Percentiles rank a stretch among this genome's conserved stretches.
Conservation (phyloP, 2,329 filamentous ascomycete species). For the Talaromyces sp. region DNA sequence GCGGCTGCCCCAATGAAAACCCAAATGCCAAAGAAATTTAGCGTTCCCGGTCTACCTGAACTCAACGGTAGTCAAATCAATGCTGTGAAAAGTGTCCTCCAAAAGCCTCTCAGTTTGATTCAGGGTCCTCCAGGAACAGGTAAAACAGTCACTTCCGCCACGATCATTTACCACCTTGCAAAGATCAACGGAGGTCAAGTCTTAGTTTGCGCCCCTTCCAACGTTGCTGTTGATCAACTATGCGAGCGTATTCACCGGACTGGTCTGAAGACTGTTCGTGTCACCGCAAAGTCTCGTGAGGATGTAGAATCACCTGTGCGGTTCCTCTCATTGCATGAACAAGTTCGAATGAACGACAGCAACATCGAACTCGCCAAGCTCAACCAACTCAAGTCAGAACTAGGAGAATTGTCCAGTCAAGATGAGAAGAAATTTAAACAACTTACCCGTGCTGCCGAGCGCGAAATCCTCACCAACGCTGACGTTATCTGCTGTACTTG, state of each 20-base stretch:
- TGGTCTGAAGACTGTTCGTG: slow-evolving; percentile 89
- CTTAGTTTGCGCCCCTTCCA: slow-evolving; percentile 92
- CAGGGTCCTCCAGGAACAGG: slow-evolving; percentile 95
- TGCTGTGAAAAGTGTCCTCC: slow-evolving; percentile 90
- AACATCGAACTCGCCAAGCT: slow-evolving; percentile 91
- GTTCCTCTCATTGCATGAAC: slow-evolving; percentile 91
- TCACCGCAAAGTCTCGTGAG: slow-evolving; percentile 98
- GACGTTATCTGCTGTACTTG: slow-evolving; percentile 99
- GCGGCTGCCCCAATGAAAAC: slow-evolving; percentile 93
- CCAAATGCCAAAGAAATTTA: slow-evolving; percentile 93
- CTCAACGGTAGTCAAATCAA: slow-evolving; percentile 94
- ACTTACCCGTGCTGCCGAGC: slow-evolving; percentile 85
- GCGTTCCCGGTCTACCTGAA: slow-evolving; percentile 87
- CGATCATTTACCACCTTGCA: slow-evolving; percentile 95
- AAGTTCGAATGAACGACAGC: slow-evolving; percentile 95
- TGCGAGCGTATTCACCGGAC: slow-evolving; percentile 95
- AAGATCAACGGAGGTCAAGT: slow-evolving; percentile 95
- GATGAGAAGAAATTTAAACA: slow-evolving; percentile 99
- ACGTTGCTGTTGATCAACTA: slow-evolving; percentile 96
- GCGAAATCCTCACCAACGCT: slow-evolving; percentile 89
- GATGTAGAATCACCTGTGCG: slow-evolving; percentile 98
- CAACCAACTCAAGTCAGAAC: slow-evolving; percentile 84
- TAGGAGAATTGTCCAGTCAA: slow-evolving; percentile 86
- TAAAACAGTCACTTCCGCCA: slow-evolving; percentile 97
- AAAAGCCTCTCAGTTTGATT: slow-evolving; percentile 90